These are phyloP conservation scores for Coemansia sp. DNA, from an alignment of 192 early-diverging fungal species.

Conservation along the genomic window DNA sequence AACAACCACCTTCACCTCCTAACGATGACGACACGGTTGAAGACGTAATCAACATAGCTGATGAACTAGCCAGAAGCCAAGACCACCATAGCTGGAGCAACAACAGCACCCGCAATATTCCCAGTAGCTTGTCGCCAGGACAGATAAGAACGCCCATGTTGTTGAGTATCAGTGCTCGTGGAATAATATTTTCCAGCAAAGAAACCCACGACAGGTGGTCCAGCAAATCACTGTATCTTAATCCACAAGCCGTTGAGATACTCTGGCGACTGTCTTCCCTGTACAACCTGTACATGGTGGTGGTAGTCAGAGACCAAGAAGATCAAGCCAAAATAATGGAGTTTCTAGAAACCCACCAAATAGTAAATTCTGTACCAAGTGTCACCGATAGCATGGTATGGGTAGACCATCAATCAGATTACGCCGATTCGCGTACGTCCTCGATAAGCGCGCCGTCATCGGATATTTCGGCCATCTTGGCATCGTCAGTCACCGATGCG, in stretches of 20 bases:
- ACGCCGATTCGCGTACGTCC: neutral
- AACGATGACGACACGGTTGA: slow-evolving; percentile 6
- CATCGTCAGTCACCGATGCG: neutral
- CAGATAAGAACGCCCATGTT: neutral
- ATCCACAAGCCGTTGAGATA: neutral
- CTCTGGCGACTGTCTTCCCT: slow-evolving; percentile 10
- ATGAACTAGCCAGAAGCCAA: neutral
- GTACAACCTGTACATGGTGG: slow-evolving; percentile 33
- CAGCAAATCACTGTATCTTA: neutral
- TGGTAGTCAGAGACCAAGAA: slow-evolving; percentile 2
- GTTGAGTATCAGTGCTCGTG: slow-evolving; percentile 37
- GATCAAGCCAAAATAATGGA: neutral
- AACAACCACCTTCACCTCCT: neutral
- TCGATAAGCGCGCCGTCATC: slow-evolving; percentile 17
- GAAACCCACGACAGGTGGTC: slow-evolving; percentile 18
- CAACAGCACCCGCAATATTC: neutral
- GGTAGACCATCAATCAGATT: slow-evolving; percentile 18
- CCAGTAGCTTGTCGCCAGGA: no score
- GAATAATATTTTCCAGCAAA: slow-evolving; percentile 22
- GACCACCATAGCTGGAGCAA: neutral
- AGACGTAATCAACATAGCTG: slow-evolving; percentile 2
- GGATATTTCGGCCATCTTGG: slow-evolving; percentile 19
- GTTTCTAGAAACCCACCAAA: slow-evolving; percentile 4
- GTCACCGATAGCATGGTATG: slow-evolving; percentile 24
- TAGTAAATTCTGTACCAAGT: neutral